Evolutionary conservation across 352 stramenopile genomes (phyloP).

Genomic region (Peronospora farinosa): DNA sequence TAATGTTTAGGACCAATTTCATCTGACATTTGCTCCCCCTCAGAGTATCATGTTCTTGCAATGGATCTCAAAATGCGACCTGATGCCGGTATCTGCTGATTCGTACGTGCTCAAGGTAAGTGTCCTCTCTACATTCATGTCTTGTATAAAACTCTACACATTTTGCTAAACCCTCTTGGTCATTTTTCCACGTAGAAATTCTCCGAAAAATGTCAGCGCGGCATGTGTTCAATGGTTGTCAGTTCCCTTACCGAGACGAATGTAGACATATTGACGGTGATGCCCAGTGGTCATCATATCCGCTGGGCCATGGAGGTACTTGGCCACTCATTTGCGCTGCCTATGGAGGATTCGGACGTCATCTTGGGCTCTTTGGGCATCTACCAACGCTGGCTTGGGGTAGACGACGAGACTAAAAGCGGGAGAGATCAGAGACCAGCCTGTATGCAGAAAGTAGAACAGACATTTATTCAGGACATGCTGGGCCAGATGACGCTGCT

Average conservation of each 20-base stretch:
- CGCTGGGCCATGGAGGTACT: slow-evolving; percentile 84
- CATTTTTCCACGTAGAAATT: slow-evolving; percentile 51
- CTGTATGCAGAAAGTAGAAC: slow-evolving; percentile 80
- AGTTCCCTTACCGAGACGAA: slow-evolving; percentile 52
- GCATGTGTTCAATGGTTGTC: slow-evolving; percentile 80
- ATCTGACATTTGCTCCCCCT: too few relatives aligned
- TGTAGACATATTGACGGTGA: slow-evolving; percentile 41
- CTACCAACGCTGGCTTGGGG: slow-evolving; percentile 78
- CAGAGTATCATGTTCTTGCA: slow-evolving; percentile 63
- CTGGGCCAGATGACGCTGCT: slow-evolving; percentile 84
- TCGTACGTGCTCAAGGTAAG: slow-evolving; percentile 75
- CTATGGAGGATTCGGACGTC: slow-evolving; percentile 80
- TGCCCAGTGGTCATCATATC: slow-evolving; percentile 72
- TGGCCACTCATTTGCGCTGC: slow-evolving; percentile 77
- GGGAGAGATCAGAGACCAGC: slow-evolving; percentile 47
- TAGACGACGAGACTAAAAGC: slow-evolving; percentile 29
- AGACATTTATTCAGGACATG: slow-evolving; percentile 83
- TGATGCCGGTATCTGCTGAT: slow-evolving; percentile 59
- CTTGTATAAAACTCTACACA: not conserved
- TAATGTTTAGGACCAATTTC: too few relatives aligned
- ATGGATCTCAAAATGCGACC: slow-evolving; percentile 85
- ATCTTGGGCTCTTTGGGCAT: slow-evolving; percentile 70
- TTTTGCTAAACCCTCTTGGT: not conserved
- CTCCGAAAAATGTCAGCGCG: slow-evolving; percentile 80
- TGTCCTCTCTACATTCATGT: not conserved